Conservation (phyloP, 768 basidiomycete species). For the Leccinum subgranulosum region DNA sequence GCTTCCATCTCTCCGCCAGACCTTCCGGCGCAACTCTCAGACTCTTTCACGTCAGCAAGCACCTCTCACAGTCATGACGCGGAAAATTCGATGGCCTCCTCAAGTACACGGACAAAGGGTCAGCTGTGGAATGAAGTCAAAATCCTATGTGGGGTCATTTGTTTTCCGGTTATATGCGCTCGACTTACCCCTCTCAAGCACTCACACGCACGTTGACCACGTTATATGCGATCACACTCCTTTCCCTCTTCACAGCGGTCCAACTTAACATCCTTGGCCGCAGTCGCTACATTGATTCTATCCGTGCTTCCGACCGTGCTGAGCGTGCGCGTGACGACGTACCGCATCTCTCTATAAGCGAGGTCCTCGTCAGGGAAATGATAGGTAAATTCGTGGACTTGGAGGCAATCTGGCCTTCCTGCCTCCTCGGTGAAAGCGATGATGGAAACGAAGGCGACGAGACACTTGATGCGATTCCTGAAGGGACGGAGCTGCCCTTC, state of each 20-base stretch:
- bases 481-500: slow-evolving; percentile 75
- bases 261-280: slow-evolving; percentile 87
- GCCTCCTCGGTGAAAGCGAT: slow-evolving; percentile 23
- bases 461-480: slow-evolving; percentile 40
- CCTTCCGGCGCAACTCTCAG: slow-evolving; percentile 31
- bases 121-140: slow-evolving; percentile 95
- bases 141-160: slow-evolving; percentile 58
- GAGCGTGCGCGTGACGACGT: slow-evolving; percentile 45
- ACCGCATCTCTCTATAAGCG: slow-evolving; percentile 31
- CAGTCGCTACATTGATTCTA: slow-evolving; percentile 69
- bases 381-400: slow-evolving; percentile 24
- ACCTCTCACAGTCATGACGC: slow-evolving; percentile 31
- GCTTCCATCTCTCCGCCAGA: slow-evolving; percentile 3
- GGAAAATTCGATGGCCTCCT: slow-evolving; percentile 8
- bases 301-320: slow-evolving; percentile 58
- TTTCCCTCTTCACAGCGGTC: slow-evolving; percentile 81
- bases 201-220: slow-evolving; percentile 86
- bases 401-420: slow-evolving; percentile 24
- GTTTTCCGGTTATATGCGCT: neutral
- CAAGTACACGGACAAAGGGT: slow-evolving; percentile 53
- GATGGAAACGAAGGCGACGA: slow-evolving; percentile 29
- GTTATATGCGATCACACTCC: slow-evolving; percentile 80
- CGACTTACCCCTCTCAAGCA: slow-evolving; percentile 42
- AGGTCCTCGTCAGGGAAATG: slow-evolving; percentile 25
- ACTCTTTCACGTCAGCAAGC: slow-evolving; percentile 38